Evolutionary conservation across 2,329 filamentous ascomycete genomes (phyloP).

Genomic region (Colletotrichum sp.): DNA sequence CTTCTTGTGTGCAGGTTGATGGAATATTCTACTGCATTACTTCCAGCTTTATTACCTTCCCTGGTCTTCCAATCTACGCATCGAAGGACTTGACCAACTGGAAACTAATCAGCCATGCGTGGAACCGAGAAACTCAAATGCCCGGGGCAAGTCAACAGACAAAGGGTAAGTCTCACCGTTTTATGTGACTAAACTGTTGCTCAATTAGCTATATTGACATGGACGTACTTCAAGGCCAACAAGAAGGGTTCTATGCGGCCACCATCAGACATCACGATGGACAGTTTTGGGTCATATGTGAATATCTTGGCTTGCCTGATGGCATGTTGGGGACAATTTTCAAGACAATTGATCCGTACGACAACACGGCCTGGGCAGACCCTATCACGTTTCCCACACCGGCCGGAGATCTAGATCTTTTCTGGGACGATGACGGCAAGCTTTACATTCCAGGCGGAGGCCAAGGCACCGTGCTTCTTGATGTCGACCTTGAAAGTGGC

Average conservation of each 20-base stretch:
- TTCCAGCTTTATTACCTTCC: background rate
- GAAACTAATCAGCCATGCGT: background rate
- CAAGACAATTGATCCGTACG: background rate
- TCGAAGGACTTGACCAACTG: background rate
- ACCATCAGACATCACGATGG: background rate
- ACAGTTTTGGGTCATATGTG: background rate
- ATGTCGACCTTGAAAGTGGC: background rate
- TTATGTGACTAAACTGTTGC: accelerated
- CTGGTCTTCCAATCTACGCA: background rate
- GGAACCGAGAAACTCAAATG: background rate
- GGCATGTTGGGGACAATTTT: background rate
- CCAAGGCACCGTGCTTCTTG: background rate
- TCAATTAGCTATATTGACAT: background rate
- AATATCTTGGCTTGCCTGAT: background rate
- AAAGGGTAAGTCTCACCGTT: accelerated
- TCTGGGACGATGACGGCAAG: background rate
- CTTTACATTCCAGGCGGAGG: background rate
- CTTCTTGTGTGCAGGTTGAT: background rate
- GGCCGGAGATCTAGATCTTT: background rate
- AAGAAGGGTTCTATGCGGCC: background rate
- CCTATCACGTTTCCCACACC: background rate
- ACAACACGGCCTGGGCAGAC: background rate
- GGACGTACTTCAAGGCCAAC: background rate
- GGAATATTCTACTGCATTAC: background rate
- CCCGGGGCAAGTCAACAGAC: background rate